A percentile compares a stretch with the other conserved stretches of the same genome.
These are phyloP conservation scores for Porcisia deanei DNA, from an alignment of 208 protist genomes.

Conservation along the genomic window DNA sequence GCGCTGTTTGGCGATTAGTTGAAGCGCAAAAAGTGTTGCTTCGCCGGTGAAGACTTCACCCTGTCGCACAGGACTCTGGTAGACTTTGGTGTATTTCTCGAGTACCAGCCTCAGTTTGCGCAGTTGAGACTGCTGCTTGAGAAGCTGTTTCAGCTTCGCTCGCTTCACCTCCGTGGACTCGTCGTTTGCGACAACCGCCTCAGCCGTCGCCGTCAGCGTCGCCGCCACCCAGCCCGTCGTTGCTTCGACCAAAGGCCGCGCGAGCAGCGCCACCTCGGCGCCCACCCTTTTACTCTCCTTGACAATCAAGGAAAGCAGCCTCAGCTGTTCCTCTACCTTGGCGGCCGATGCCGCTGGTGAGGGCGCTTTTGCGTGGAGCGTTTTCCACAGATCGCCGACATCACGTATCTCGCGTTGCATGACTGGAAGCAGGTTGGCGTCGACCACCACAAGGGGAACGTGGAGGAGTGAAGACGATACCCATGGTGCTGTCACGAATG, in stretches of 20 bases:
- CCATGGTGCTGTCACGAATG: not conserved
- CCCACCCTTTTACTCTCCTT: not conserved
- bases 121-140: constrained; percentile 35
- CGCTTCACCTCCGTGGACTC: constrained; percentile 60
- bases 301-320: not conserved
- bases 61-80: constrained; percentile 10
- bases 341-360: not conserved
- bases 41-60: constrained; percentile 28
- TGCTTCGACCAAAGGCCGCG: constrained; percentile 29
- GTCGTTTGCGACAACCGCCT: constrained; percentile 53
- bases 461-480: constrained; percentile 5
- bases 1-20: constrained; percentile 51
- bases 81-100: constrained; percentile 12
- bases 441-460: constrained; percentile 14
- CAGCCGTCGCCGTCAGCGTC: constrained; percentile 15
- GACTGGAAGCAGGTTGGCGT: constrained; percentile 16
- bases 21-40: constrained; percentile 37
- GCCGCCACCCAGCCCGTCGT: constrained; percentile 7
- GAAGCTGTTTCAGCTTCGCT: constrained; percentile 48
- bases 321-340: constrained; percentile 12
- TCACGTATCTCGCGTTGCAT: constrained; percentile 16
- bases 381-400: constrained; percentile 11
- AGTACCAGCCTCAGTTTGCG: constrained; percentile 16
- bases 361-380: not conserved
- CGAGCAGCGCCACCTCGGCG: constrained; percentile 10